Conservation (phyloP, 2,329 filamentous ascomycete species). For the Gnomoniopsis sp. region DNA sequence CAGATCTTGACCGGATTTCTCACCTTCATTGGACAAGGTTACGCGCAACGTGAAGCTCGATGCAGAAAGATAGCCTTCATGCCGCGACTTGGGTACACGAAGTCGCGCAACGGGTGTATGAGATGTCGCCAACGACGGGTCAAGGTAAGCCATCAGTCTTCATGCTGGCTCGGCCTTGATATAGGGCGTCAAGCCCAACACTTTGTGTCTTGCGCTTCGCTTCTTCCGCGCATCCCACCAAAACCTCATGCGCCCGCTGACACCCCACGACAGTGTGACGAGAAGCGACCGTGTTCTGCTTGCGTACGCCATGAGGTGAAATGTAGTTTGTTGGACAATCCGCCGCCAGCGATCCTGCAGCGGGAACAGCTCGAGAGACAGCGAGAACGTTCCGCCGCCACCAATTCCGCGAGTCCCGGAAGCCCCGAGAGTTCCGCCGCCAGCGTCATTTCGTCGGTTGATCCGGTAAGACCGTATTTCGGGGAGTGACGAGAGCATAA, state of each 20-base stretch:
- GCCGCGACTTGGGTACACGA: conserved; percentile 22
- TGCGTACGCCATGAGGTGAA: conserved; percentile 20
- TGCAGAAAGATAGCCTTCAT: conserved; percentile 13
- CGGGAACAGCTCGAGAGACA: neutral
- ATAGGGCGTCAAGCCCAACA: neutral
- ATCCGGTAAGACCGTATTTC: conserved; percentile 9
- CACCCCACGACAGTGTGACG: conserved; percentile 19
- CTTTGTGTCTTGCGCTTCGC: neutral
- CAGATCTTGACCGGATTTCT: neutral
- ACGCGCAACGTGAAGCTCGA: neutral
- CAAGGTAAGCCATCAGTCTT: conserved; percentile 16
- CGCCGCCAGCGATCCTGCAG: neutral
- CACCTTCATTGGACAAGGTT: neutral
- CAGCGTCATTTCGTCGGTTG: conserved; percentile 19
- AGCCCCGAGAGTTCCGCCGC: conserved; percentile 26
- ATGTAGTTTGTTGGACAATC: conserved; percentile 20
- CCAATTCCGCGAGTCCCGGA: neutral
- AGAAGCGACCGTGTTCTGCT: conserved; percentile 22
- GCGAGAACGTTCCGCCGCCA: neutral
- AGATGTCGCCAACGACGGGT: conserved; percentile 21
- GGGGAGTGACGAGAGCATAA: neutral
- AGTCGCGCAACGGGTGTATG: conserved; percentile 21
- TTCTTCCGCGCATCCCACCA: neutral
- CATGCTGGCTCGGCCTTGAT: neutral
- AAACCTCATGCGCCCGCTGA: too few species aligned